Percentiles rank a stretch among this genome's conserved stretches.
Conservation (phyloP, 192 early-diverging fungal species). For the Diversispora eburnea region DNA sequence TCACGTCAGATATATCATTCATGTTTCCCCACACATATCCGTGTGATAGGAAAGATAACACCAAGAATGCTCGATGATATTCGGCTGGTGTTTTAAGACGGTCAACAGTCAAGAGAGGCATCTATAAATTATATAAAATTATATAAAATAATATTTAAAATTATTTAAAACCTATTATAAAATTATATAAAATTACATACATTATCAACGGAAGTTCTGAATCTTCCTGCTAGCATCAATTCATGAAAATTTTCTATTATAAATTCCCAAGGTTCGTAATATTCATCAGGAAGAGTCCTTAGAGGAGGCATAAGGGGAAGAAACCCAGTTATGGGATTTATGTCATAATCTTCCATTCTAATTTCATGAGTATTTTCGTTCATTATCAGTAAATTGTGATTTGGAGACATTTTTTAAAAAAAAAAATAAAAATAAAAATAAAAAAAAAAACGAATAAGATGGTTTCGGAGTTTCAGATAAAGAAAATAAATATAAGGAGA, state of each 20-base stretch:
- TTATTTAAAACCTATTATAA: not conserved
- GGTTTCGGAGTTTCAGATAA: no score
- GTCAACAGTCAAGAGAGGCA: constrained; percentile 68
- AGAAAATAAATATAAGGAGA: no score
- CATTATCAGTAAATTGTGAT: no score
- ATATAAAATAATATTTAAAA: not conserved
- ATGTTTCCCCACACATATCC: constrained; percentile 90
- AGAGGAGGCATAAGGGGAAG: constrained; percentile 77
- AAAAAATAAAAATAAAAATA: no score
- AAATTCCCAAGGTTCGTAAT: constrained; percentile 86
- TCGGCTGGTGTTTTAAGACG: constrained; percentile 62
- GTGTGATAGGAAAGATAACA: constrained; percentile 86
- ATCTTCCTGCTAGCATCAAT: constrained; percentile 65
- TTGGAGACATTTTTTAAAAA: no score
- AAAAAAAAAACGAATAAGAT: no score
- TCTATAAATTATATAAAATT: constrained; percentile 41
- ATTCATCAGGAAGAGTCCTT: constrained; percentile 63
- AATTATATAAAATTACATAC: constrained; percentile 41
- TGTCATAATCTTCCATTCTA: constrained; percentile 74
- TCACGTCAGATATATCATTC: constrained; percentile 66
- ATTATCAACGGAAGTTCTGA: constrained; percentile 63
- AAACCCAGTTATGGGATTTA: constrained; percentile 81
- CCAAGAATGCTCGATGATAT: constrained; percentile 79
- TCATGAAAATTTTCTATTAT: constrained; percentile 75
- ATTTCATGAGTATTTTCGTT: not conserved